phyloP scores from a whole-genome alignment of 768 basidiomycete genomes.

The Crepidotus variabilis region DNA sequence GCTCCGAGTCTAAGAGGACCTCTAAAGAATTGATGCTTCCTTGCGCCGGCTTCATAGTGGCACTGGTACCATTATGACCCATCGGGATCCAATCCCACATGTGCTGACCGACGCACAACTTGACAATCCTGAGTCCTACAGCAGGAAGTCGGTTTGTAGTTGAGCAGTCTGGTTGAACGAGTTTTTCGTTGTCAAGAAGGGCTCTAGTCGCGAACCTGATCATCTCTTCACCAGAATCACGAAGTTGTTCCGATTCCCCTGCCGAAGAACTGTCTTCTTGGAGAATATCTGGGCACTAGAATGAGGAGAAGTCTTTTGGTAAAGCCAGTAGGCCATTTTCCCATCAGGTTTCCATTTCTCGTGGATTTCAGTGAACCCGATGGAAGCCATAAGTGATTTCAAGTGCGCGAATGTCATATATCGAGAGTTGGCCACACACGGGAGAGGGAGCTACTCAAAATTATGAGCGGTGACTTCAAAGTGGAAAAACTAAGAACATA shows the following conservation, averaged over 20 bases:
- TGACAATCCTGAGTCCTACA: too few relatives aligned
- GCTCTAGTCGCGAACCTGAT: background rate
- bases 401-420: conserved; percentile 68
- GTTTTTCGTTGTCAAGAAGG: background rate
- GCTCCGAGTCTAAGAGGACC: too few relatives aligned
- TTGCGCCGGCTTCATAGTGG: too few relatives aligned
- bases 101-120: too few relatives aligned
- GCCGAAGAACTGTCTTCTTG: conserved; percentile 57
- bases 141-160: background rate
- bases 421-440: conserved; percentile 84
- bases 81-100: too few relatives aligned
- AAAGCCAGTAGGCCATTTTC: conserved; percentile 89
- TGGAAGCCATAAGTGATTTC: conserved; percentile 45
- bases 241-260: conserved; percentile 82
- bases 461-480: conserved; percentile 4
- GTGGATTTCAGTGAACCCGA: conserved; percentile 64
- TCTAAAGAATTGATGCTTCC: too few relatives aligned
- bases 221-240: conserved; percentile 37
- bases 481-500: conserved; percentile 28
- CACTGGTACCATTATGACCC: too few relatives aligned
- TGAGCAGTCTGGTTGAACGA: background rate
- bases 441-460: conserved; percentile 63
- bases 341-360: conserved; percentile 63
- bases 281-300: conserved; percentile 26
- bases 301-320: conserved; percentile 36